Percentiles rank a stretch among this genome's conserved stretches.
Evolutionary conservation across 2,329 filamentous ascomycete genomes (phyloP).

Genomic region (Diaporthe citrichinensis): DNA sequence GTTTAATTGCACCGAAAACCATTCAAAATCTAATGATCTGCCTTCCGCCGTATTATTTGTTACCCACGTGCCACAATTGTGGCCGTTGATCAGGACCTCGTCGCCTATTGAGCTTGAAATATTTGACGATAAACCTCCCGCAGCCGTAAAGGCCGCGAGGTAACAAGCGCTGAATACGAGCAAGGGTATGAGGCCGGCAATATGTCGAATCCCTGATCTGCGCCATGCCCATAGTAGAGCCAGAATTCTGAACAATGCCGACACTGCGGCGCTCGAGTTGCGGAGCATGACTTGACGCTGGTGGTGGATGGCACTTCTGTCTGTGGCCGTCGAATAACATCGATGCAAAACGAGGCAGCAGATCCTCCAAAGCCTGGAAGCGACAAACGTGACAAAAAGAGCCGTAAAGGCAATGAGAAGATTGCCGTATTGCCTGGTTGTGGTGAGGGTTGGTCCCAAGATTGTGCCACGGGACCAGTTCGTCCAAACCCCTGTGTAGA

Average conservation of each 20-base stretch:
- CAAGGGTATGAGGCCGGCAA: not conserved
- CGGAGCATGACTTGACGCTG: conserved; percentile 44
- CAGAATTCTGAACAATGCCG: not conserved
- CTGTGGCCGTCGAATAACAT: conserved; percentile 39
- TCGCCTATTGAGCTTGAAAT: conserved; percentile 18
- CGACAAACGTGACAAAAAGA: conserved; percentile 49
- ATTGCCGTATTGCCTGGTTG: conserved; percentile 47
- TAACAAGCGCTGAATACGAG: not conserved
- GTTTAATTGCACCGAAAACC: not conserved
- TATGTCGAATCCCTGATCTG: rapidly evolving
- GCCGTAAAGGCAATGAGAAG: conserved; percentile 53
- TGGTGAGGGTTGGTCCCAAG: conserved; percentile 51
- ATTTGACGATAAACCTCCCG: conserved; percentile 27
- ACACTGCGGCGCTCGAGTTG: not conserved
- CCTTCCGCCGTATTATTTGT: not conserved
- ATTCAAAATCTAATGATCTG: not conserved
- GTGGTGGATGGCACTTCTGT: conserved; percentile 47
- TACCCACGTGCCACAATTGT: not conserved
- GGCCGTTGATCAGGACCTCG: conserved; percentile 39
- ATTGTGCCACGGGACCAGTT: conserved; percentile 51
- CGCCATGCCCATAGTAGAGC: conserved; percentile 16
- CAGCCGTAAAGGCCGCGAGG: not conserved
- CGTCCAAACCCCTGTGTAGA: conserved; percentile 45
- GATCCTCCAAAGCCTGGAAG: conserved; percentile 45
- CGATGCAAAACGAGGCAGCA: conserved; percentile 44